Conservation (phyloP, 768 basidiomycete genomes). For the Rhizopogon roseolus region DNA sequence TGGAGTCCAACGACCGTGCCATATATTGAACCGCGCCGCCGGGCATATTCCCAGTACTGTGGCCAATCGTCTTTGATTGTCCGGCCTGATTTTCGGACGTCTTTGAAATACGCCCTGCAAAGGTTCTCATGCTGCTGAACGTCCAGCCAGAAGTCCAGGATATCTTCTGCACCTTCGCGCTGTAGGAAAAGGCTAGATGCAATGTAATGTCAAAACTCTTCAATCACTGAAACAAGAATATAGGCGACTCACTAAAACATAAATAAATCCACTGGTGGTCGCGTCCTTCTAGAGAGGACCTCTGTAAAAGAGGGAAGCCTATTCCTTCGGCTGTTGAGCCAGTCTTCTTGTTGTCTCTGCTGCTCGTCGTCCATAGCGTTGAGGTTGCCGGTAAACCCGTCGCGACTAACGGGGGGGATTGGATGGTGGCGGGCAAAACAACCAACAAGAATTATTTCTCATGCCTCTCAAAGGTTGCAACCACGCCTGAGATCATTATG, state of each 20-base stretch:
- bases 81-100: conserved; percentile 90
- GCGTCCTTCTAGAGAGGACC: conserved; percentile 84
- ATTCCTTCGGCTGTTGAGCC: conserved; percentile 64
- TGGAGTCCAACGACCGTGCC: conserved; percentile 81
- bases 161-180: conserved; percentile 93
- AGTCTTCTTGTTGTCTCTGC: conserved; percentile 59
- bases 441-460: conserved; percentile 14
- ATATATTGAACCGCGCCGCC: conserved; percentile 88
- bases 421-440: conserved; percentile 11
- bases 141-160: conserved; percentile 97
- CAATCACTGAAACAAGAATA: background rate
- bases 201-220: background rate
- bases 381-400: conserved; percentile 4
- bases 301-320: conserved; percentile 86
- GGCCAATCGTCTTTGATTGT: conserved; percentile 98
- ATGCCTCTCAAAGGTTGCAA: conserved; percentile 7
- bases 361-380: conserved; percentile 51
- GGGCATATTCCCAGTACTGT: conserved; percentile 94
- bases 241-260: conserved; percentile 87
- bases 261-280: conserved; percentile 96
- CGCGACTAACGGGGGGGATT: conserved; percentile 7
- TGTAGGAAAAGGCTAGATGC: conserved; percentile 82
- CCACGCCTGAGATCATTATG: conserved; percentile 16
- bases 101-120: conserved; percentile 98
- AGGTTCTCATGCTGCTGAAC: conserved; percentile 99